Base-by-base conservation (phyloP, 169 alveolate genomes). In the Eimeria praecox region DNA sequence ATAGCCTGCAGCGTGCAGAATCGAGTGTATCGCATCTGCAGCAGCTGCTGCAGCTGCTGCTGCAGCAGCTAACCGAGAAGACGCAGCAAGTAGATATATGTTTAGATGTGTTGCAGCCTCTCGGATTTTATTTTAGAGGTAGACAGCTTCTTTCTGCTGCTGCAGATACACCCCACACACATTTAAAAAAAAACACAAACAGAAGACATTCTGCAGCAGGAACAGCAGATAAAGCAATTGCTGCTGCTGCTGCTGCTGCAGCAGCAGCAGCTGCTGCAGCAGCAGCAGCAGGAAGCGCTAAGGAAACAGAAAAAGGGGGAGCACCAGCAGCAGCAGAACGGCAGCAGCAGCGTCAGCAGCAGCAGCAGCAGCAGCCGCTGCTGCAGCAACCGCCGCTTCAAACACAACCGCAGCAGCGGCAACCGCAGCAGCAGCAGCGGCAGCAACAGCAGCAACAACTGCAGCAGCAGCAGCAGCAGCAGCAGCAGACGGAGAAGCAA, bases 11-110 rank as follows among this genome's bases (percentile, higher is more conserved):
- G 90, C 62, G 90, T 18, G 90, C 90, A 3, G 90, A 80, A n/a
- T 33, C 44, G 90, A 59, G 90, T 24, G 62, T 80, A 16, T 24
- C 35, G 12, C 90, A 46, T 14, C 69, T 80, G 69, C 90, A 80
- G 69, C 90, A 46, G 42, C 69, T 80, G 90, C 66, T 80, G 90
- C 69, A 80, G 90, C 69, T 80, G 90, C 71, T 80, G 46, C 90
- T 80, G 69, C 90, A 80, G 90, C 90, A 80, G 66, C 90, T 80
- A n/a, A 80, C 90, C 20, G 69, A 80, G 40, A 80, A 80, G 27
- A 38, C 90, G 10, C 27, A 38, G 14, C 90, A 80, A 46, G 40
- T 80, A 18, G 90, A 44, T 18, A 66, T 44, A 1, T 80, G 90
- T 44, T 42, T 80, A 22, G 90, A 59, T 18, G 90, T 35, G 71